Evolutionary conservation across 495 filamentous ascomycete species (phyloP).

Genomic region (Talaromyces nanjingensis): DNA sequence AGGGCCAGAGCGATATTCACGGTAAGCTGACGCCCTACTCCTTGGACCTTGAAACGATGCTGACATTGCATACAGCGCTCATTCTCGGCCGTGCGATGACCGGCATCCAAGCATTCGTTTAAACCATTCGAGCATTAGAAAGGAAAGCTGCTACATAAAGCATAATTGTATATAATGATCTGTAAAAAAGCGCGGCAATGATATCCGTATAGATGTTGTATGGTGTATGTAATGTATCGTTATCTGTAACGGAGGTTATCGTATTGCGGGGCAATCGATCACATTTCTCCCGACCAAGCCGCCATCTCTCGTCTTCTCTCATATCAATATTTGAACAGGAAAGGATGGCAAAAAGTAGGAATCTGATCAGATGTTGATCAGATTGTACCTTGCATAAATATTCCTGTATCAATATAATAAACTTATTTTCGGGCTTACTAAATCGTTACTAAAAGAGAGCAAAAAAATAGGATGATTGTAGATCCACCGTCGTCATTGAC

Average conservation of each 20-base stretch:
- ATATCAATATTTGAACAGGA: neutral
- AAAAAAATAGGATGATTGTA: neutral
- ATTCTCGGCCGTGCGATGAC: conserved; percentile 67
- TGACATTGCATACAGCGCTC: conserved; percentile 39
- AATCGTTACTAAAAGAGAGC: neutral
- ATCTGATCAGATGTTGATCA: neutral
- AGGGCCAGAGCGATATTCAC: conserved; percentile 95
- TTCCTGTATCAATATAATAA: neutral
- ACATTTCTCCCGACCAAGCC: neutral
- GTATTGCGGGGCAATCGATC: neutral
- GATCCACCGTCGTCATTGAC: neutral
- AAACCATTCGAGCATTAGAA: neutral
- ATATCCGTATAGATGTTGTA: conserved; percentile 10
- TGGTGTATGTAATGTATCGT: conserved; percentile 20
- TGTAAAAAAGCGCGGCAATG: neutral
- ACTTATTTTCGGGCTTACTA: neutral
- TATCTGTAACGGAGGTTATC: neutral
- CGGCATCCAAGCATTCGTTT: conserved; percentile 62
- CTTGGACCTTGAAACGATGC: conserved; percentile 10
- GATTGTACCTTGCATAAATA: neutral
- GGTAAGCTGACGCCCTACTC: conserved; percentile 46
- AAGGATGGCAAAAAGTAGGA: neutral
- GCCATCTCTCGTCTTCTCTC: neutral
- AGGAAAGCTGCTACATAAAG: neutral
- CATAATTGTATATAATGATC: neutral